These are phyloP conservation scores for Solanum hybrid DNA, from an alignment of 305 asterid genomes.

Conservation along the genomic window DNA sequence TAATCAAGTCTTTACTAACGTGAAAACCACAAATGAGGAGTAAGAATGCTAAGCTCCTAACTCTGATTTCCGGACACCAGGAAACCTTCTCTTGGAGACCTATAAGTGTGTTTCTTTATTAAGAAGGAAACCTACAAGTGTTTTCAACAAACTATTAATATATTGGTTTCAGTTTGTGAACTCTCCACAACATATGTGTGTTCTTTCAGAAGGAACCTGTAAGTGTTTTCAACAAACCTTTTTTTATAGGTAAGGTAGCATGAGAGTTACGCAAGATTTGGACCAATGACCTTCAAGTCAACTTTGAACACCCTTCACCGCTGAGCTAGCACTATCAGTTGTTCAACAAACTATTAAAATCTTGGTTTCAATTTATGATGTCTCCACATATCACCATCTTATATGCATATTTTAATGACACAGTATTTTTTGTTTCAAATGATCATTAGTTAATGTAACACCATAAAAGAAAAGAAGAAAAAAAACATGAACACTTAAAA, in stretches of 20 bases:
- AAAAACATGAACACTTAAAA: neutral
- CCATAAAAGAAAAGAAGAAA: neutral
- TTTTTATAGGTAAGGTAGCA: neutral
- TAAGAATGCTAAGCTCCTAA: neutral
- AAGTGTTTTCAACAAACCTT: neutral
- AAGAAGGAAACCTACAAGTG: neutral
- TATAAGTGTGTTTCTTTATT: neutral
- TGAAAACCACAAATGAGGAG: neutral
- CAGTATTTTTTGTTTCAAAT: neutral
- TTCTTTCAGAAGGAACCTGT: neutral
- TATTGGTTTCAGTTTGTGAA: neutral
- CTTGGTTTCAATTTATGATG: neutral
- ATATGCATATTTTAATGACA: neutral
- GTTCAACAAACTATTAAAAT: neutral
- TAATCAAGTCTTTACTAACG: neutral
- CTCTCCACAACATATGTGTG: neutral
- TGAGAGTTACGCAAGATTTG: neutral
- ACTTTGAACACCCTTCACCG: neutral
- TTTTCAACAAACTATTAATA: neutral
- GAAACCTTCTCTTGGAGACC: neutral
- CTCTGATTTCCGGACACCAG: neutral
- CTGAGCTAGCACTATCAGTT: neutral
- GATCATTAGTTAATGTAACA: neutral
- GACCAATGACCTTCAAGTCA: neutral
- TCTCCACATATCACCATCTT: neutral